Evolutionary conservation across 306 rosid genomes (phyloP), one percentile per base, ranked within the genome.

Genomic region (Vigna angularis): DNA sequence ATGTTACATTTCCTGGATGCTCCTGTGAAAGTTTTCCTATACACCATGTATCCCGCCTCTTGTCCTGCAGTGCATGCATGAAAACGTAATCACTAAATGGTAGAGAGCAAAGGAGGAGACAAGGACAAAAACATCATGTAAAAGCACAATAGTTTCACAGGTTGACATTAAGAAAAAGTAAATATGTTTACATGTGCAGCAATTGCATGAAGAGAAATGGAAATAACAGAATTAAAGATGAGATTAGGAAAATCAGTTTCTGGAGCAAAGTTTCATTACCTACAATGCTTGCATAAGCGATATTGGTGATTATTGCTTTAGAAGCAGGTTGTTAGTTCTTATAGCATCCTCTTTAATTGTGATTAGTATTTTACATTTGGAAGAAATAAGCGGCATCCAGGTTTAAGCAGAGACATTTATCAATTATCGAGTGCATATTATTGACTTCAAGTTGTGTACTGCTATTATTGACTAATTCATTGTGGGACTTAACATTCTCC

Each of bases 31-130:
- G 87, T 17, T 89, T 91, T 78, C 97, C 89, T 32, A 90, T 89
- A 87, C 98, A 95, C 98, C 97, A 95, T 63, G 98, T 92, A 83
- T 87, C 97, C 75, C 98, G 90, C 80, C 98, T 89, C 86, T 95
- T 95, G 70, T 73, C 97, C 98, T 95, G 91, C 82, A 85, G 61
- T 56, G 78, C 63, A 45, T 81, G 86, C 77, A 50, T 79, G 78
- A 68, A 75, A 79, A 80, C 22, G 66, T 73, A 22, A 85, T 89
- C 65, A 81, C 64, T 65, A 70, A 30, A 81, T 42, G 48, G 32
- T 24, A 73, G 61, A 16, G 65, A 58, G 28, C 34, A 40, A 30
- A 71, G n/a, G 45, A 56, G 4, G 45, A 76, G 14, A 51, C 74
- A 44, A 58, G 62, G 34, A 24, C 9, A 76, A 71, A 55, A 50